These are phyloP conservation scores for Epicoccum sorghinum DNA, from an alignment of 2,329 filamentous ascomycete genomes.

Conservation along the genomic window DNA sequence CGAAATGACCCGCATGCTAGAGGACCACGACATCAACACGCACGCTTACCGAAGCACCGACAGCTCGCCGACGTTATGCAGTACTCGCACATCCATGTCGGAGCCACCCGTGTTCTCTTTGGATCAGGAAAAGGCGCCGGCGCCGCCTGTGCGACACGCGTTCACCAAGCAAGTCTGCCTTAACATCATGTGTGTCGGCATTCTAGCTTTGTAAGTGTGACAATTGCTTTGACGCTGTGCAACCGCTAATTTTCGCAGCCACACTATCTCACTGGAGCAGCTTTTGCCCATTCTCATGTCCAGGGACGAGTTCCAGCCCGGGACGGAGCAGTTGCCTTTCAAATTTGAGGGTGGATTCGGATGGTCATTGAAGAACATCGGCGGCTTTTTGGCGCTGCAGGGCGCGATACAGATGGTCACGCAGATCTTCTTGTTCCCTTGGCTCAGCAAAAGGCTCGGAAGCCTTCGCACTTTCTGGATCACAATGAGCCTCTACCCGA, in stretches of 20 bases:
- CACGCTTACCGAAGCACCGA: slow-evolving; percentile 66
- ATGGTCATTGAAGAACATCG: slow-evolving; percentile 81
- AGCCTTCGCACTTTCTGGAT: slow-evolving; percentile 82
- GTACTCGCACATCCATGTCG: slow-evolving; percentile 39
- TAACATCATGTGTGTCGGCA: slow-evolving; percentile 88
- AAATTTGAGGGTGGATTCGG: slow-evolving; percentile 88
- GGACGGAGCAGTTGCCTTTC: slow-evolving; percentile 72
- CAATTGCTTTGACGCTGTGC: slow-evolving; percentile 16
- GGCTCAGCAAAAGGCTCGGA: slow-evolving; percentile 75
- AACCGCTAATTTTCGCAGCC: slow-evolving; percentile 60
- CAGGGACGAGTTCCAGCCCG: slow-evolving; percentile 61
- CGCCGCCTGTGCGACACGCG: slow-evolving; percentile 56
- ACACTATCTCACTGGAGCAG: slow-evolving; percentile 96
- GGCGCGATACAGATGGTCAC: slow-evolving; percentile 88
- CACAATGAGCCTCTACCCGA: slow-evolving; percentile 80
- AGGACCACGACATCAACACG: slow-evolving; percentile 55
- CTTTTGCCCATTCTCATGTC: slow-evolving; percentile 91
- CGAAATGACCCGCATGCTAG: slow-evolving; percentile 67
- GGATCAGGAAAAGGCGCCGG: slow-evolving; percentile 32
- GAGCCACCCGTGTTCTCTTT: slow-evolving; percentile 44
- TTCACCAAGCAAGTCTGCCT: slow-evolving; percentile 87
- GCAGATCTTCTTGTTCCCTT: slow-evolving; percentile 83
- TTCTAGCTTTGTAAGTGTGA: slow-evolving; percentile 80
- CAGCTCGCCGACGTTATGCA: slow-evolving; percentile 58
- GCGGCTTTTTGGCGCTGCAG: slow-evolving; percentile 85